These are phyloP conservation scores for Ganoderma resinaceum DNA, from an alignment of 1,284 basidiomycete genomes.

Conservation along the genomic window DNA sequence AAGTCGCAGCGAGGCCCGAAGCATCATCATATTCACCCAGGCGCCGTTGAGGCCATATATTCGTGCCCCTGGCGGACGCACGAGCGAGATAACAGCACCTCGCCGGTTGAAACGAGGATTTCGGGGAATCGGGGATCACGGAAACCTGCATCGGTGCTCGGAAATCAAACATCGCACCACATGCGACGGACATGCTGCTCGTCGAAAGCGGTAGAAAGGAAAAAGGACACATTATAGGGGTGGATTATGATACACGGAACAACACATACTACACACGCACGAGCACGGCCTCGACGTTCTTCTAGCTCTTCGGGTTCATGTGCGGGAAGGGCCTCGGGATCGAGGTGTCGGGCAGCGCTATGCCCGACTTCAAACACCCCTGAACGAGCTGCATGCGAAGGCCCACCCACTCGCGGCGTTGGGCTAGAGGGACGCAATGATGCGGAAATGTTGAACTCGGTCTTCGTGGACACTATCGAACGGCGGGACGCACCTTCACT, in stretches of 20 bases:
- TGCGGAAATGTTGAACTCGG: background rate
- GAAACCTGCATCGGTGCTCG: background rate
- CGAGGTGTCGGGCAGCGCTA: constrained; percentile 17
- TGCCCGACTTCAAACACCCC: constrained; percentile 25
- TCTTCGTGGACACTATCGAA: background rate
- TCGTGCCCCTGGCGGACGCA: background rate
- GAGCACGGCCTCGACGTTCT: background rate
- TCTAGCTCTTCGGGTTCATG: background rate
- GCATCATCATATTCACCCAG: background rate
- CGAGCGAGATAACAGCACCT: background rate
- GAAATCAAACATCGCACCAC: constrained; percentile 2
- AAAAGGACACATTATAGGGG: background rate
- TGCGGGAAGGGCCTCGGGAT: constrained; percentile 21
- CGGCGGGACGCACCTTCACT: constrained; percentile 53
- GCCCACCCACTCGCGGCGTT: constrained; percentile 24
- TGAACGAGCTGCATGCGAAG: constrained; percentile 27
- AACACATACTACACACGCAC: constrained; percentile 2
- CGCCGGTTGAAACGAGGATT: background rate
- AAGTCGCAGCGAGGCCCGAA: background rate
- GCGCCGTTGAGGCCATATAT: background rate
- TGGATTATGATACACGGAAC: constrained; percentile 9
- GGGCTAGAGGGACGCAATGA: constrained; percentile 9
- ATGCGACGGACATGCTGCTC: background rate
- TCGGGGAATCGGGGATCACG: background rate
- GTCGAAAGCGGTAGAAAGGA: too few species aligned